Evolutionary conservation across 805 yeast genomes (phyloP), one percentile per base, ranked within the genome.

Genomic region (Myxozyma sirexii): DNA sequence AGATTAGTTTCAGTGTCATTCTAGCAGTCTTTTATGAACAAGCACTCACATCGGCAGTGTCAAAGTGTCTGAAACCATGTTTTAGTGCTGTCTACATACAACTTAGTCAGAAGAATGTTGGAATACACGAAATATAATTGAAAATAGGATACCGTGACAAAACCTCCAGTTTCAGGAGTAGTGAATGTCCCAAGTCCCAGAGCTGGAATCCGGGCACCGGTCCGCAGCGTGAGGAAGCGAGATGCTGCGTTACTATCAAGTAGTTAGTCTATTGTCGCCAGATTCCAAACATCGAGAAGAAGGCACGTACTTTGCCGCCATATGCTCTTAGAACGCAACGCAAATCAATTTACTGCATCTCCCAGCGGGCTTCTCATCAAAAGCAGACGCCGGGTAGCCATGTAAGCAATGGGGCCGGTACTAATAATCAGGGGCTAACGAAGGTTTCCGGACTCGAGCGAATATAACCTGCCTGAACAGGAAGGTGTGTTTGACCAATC

Each of bases 121-220:
- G n/a, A n/a, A n/a, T n/a, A n/a, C n/a, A n/a, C n/a, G n/a, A n/a
- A n/a, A n/a, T n/a, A n/a, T n/a, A n/a, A n/a, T n/a, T n/a, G n/a
- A n/a, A n/a, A n/a, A n/a, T n/a, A n/a, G n/a, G n/a, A n/a, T n/a
- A 85, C 88, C 35, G 92, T 81, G 19, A 76, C 73, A 42, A 59
- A 67, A 67, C 82, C 88, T 8, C 79, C 83, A 23, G 78, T 80
- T 37, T 79, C 79, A 21, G 78, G 79, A 19, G 80, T 70, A 26
- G 86, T 81, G 86, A 88, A 87, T 27, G 94, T 87, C 46, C 96
- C 94, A 46, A 87, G 79, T 1, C 89, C 92, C 42, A 88, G 76
- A 15, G 77, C 79, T 37, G 93, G 93, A 60, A 88, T 84, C 39
- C 69, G 63, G 33, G 75, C 76, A 17, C 93, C 93, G 60, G 82